Percentiles rank a stretch among this genome's conserved stretches.
Conservation (phyloP, 768 basidiomycete genomes). For the Mycena filopes region DNA sequence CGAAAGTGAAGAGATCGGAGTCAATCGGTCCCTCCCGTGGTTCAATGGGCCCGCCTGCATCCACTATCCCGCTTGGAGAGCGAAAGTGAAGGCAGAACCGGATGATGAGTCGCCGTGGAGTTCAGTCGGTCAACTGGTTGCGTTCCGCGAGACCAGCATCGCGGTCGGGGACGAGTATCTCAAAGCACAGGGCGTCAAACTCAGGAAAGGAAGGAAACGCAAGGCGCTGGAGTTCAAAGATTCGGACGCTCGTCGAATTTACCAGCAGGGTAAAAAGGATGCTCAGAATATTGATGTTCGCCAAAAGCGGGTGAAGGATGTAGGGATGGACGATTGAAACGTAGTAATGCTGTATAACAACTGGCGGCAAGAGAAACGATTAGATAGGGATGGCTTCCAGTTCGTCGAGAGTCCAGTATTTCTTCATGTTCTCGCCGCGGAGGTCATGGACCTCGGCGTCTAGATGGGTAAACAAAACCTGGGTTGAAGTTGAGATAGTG, state of each 20-base stretch:
- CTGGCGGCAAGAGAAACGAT: no score
- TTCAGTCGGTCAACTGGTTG: constrained; percentile 39
- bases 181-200: constrained; percentile 35
- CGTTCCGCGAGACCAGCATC: constrained; percentile 38
- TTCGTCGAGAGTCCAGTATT: constrained; percentile 63
- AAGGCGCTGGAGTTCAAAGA: constrained; percentile 33
- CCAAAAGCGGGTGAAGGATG: constrained; percentile 35
- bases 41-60: constrained; percentile 27
- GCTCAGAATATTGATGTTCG: constrained; percentile 42
- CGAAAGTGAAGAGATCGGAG: constrained; percentile 23
- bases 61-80: constrained; percentile 8
- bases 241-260: constrained; percentile 31
- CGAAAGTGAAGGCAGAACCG: constrained; percentile 24
- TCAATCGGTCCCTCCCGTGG: constrained; percentile 8
- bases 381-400: constrained; percentile 47
- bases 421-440: constrained; percentile 60
- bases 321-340: constrained; percentile 20
- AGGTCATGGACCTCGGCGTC: constrained; percentile 66
- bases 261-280: constrained; percentile 46
- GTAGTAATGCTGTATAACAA: no score
- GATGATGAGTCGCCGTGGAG: constrained; percentile 37
- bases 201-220: constrained; percentile 28
- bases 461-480: constrained; percentile 60
- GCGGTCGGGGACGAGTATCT: constrained; percentile 41
- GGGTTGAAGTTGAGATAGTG: no score